Conservation (phyloP, 2,329 filamentous ascomycete genomes). For the Colletotrichum cuscutae region DNA sequence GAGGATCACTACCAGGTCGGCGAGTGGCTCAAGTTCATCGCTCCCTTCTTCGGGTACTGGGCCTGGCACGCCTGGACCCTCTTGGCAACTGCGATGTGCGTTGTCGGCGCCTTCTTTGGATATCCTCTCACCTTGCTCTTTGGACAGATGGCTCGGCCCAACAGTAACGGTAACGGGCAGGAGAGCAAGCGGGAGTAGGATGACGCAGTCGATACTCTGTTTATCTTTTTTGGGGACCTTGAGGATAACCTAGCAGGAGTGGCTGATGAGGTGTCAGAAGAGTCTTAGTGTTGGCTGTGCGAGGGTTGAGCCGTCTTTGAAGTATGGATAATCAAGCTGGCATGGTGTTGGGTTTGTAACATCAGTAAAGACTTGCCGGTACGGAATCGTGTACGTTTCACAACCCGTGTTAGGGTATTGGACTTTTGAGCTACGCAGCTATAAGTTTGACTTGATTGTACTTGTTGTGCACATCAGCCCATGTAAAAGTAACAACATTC, state of each 20-base stretch:
- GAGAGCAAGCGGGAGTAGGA: conserved; percentile 17
- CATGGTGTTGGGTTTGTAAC: neutral
- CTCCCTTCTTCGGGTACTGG: conserved; percentile 66
- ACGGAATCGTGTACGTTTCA: neutral
- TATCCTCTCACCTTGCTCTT: conserved; percentile 28
- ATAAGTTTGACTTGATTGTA: neutral
- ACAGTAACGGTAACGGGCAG: neutral
- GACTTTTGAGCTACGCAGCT: neutral
- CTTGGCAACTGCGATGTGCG: conserved; percentile 71
- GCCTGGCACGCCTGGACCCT: conserved; percentile 71
- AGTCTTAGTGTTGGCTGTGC: neutral
- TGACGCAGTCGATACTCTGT: neutral
- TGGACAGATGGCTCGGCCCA: conserved; percentile 2
- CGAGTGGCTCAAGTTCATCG: conserved; percentile 79
- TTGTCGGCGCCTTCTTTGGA: conserved; percentile 55
- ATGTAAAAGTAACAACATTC: too few species aligned
- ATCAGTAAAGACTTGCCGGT: neutral
- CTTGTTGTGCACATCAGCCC: neutral
- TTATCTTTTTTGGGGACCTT: neutral
- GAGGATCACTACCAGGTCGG: conserved; percentile 85
- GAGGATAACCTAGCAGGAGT: too few species aligned
- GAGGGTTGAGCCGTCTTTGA: neutral
- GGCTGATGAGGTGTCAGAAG: neutral
- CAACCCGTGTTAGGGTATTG: neutral
- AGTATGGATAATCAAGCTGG: neutral